A percentile compares a stretch with the other conserved stretches of the same genome.
These are phyloP conservation scores for Sonneratia alba DNA, from an alignment of 345 rosid species.

Conservation along the genomic window DNA sequence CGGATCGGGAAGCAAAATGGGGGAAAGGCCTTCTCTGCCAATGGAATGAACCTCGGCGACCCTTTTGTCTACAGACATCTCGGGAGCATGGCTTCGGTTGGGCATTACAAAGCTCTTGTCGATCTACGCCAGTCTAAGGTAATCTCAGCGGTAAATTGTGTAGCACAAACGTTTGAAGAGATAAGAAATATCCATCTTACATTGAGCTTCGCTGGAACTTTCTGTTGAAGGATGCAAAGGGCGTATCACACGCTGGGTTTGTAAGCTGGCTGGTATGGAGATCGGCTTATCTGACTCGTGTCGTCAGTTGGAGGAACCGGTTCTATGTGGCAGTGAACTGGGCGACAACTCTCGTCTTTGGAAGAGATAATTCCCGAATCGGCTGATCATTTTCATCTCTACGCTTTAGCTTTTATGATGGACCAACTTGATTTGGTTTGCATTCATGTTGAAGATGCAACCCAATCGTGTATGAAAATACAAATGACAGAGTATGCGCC, in stretches of 20 bases:
- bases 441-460: not conserved
- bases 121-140: conserved; percentile 67
- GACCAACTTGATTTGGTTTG: not conserved
- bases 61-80: conserved; percentile 58
- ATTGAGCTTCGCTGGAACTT: not conserved
- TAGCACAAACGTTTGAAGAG: not conserved
- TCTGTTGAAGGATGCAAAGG: conserved; percentile 40
- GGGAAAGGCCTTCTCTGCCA: conserved; percentile 40
- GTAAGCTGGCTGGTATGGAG: conserved; percentile 58
- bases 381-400: conserved; percentile 17
- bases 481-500: not conserved
- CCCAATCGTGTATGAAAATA: not conserved
- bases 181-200: not conserved
- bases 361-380: conserved; percentile 59
- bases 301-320: conserved; percentile 71
- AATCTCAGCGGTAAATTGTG: not conserved
- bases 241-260: conserved; percentile 50
- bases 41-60: conserved; percentile 33
- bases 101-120: conserved; percentile 59
- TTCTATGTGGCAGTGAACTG: conserved; percentile 64
- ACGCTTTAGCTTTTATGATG: not conserved
- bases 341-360: conserved; percentile 68
- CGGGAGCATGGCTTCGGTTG: conserved; percentile 74
- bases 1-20: conserved; percentile 39
- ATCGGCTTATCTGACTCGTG: conserved; percentile 63